These are phyloP conservation scores for Skeletonema marinoi DNA, from an alignment of 108 stramenopile genomes.

Conservation along the genomic window DNA sequence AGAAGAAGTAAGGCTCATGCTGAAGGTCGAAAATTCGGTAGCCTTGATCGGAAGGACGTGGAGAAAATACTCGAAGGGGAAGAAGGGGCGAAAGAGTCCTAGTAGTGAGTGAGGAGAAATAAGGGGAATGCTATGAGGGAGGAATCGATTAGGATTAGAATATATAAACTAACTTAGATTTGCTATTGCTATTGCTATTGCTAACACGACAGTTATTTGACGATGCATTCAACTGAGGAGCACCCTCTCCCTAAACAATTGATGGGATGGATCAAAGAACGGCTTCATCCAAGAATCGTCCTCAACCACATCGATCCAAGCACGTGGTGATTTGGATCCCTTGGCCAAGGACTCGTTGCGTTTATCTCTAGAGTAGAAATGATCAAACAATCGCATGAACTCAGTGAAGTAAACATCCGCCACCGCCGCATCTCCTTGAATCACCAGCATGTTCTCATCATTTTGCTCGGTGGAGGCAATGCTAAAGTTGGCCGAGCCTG, in stretches of 20 bases:
- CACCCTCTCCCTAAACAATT: slow-evolving; percentile 37
- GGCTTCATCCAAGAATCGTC: slow-evolving; percentile 48
- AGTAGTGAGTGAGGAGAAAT: background rate
- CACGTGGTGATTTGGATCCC: background rate
- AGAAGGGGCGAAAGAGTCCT: background rate
- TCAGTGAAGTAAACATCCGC: slow-evolving; percentile 49
- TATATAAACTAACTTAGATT: background rate
- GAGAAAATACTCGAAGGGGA: slow-evolving; percentile 11
- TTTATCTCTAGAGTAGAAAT: slow-evolving; percentile 39
- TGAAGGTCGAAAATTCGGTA: slow-evolving; percentile 64
- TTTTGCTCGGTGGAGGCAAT: slow-evolving; percentile 34
- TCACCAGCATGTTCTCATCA: slow-evolving; percentile 46
- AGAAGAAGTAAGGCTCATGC: slow-evolving; percentile 55
- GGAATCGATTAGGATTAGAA: background rate
- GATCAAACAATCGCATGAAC: slow-evolving; percentile 45
- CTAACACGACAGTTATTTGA: too few relatives aligned
- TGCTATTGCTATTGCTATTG: background rate
- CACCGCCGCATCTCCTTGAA: slow-evolving; percentile 31
- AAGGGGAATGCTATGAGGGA: background rate
- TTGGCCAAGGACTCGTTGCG: slow-evolving; percentile 1
- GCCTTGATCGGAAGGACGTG: slow-evolving; percentile 59
- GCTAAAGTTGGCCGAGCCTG: slow-evolving; percentile 46
- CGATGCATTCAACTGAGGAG: slow-evolving; percentile 18
- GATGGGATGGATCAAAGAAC: slow-evolving; percentile 39
- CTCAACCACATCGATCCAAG: slow-evolving; percentile 22